A percentile compares a stretch with the other conserved stretches of the same genome.
Conservation (phyloP, 352 stramenopile genomes). For the Pythium periplocum region DNA sequence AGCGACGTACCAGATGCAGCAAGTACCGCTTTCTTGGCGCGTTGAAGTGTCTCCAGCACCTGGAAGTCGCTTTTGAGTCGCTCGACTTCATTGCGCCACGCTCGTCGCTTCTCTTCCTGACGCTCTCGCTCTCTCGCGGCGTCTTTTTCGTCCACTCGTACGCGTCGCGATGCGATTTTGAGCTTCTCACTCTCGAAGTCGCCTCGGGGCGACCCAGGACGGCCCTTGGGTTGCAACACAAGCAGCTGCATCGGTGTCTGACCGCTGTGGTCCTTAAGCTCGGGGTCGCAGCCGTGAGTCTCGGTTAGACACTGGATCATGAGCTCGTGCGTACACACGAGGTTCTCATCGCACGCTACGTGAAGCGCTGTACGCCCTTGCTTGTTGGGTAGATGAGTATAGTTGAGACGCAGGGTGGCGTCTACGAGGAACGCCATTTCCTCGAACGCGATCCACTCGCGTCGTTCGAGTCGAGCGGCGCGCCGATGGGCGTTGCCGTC, state of each 20-base stretch:
- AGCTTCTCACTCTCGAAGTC: slow-evolving; percentile 24
- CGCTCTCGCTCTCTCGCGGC: slow-evolving; percentile 26
- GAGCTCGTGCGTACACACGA: slow-evolving; percentile 75
- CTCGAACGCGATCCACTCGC: slow-evolving; percentile 41
- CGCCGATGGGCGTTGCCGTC: slow-evolving; percentile 16
- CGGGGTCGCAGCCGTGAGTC: slow-evolving; percentile 45
- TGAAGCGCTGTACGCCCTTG: slow-evolving; percentile 64
- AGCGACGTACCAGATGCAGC: neutral
- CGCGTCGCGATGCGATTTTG: slow-evolving; percentile 23
- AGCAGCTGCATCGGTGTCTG: slow-evolving; percentile 36
- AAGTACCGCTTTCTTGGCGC: slow-evolving; percentile 30
- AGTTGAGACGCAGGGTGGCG: slow-evolving; percentile 49
- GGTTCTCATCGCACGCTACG: slow-evolving; percentile 73
- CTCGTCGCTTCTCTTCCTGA: slow-evolving; percentile 20
- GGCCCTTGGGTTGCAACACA: slow-evolving; percentile 32
- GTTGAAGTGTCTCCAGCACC: slow-evolving; percentile 41
- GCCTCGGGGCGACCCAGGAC: slow-evolving; percentile 53
- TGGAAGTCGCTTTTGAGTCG: slow-evolving; percentile 41
- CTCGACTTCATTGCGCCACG: slow-evolving; percentile 44
- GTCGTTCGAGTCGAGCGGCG: slow-evolving; percentile 8
- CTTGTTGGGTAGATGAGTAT: slow-evolving; percentile 56
- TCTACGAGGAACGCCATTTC: slow-evolving; percentile 63
- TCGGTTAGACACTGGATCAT: slow-evolving; percentile 50
- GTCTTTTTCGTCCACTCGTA: slow-evolving; percentile 26
- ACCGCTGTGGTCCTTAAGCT: slow-evolving; percentile 43